Evolutionary conservation across 1,284 basidiomycete species (phyloP).

Genomic region (Salmacisia buchloeana): DNA sequence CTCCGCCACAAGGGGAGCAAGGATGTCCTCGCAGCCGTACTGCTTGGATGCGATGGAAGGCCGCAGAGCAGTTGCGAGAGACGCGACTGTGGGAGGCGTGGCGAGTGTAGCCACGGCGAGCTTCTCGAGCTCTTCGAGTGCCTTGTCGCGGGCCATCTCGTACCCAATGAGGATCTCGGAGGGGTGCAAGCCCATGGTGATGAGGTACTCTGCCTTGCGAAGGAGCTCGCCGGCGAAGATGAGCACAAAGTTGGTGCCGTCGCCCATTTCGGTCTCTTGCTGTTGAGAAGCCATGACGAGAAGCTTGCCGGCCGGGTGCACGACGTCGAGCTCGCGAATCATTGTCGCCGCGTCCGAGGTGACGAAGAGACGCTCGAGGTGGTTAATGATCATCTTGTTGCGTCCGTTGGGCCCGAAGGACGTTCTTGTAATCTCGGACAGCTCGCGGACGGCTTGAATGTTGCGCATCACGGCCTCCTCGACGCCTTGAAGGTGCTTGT

Average conservation of each 20-base stretch:
- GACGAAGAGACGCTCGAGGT: conserved; percentile 89
- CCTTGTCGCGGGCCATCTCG: conserved; percentile 83
- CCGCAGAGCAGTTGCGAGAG: conserved; percentile 74
- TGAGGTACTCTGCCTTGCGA: conserved; percentile 84
- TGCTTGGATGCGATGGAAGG: conserved; percentile 95
- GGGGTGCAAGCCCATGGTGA: conserved; percentile 94
- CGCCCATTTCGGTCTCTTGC: conserved; percentile 95
- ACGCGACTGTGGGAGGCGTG: conserved; percentile 69
- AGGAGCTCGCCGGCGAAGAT: conserved; percentile 93
- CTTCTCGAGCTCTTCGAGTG: conserved; percentile 76
- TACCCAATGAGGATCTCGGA: conserved; percentile 84
- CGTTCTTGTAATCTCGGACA: conserved; percentile 90
- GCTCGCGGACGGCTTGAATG: conserved; percentile 87
- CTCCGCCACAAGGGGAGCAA: conserved; percentile 82
- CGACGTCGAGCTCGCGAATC: conserved; percentile 94
- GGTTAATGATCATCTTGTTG: conserved; percentile 55
- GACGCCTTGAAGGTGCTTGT: conserved; percentile 75
- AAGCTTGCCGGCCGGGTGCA: conserved; percentile 94
- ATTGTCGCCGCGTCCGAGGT: conserved; percentile 99
- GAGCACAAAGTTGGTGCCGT: conserved; percentile 89
- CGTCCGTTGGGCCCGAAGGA: conserved; percentile 88
- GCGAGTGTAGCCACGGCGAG: conserved; percentile 58
- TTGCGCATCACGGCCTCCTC: conserved; percentile 82
- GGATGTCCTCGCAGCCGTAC: conserved; percentile 81
- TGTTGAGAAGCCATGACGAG: conserved; percentile 96